Base-by-base conservation (phyloP, 352 stramenopile species). In the Globisporangium rhizosaccharum region DNA sequence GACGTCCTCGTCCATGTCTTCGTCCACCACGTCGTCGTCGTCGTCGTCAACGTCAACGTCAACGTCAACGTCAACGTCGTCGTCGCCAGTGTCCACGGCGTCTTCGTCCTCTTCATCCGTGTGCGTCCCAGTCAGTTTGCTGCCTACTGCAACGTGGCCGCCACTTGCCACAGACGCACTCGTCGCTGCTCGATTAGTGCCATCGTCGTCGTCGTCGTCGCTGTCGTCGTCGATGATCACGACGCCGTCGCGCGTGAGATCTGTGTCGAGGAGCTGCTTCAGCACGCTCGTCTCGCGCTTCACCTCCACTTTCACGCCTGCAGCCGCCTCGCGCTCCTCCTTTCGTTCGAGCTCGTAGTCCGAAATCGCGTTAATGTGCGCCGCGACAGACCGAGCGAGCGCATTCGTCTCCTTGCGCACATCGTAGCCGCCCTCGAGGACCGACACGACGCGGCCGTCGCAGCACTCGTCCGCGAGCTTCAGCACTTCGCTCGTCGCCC, bases 351-450 rank as follows among this genome's bases (percentile, higher is more conserved):
- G 53, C 48, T 89, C 82, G 55, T 86, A 91, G 10, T 63, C 62
- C 25, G 79, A 82, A 53, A 94, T 90, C 14, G 85, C 81, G 23
- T 72, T 67, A 39, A 94, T 82, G 61, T 94, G 85, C 6, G 85
- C 82, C 3, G 78, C 82, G 5, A 92, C 81, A 14, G 85, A 94
- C 63, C 88, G 88, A 56, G 85, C 85, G 45, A 94, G 61, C 57
- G 82, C 87, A 55, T 92, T 92, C 8, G 85, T 94, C 61, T 92
- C 81, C 42, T 74, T 74, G 36, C 78, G 81, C 39, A 92, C 82
- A 39, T 92, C 83, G 65, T 94, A 96, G 25, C 86, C 86, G 33
- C 86, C 86, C 56, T 96, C 86, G n/a, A 96, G 65, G 44, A 96
- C 85, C 7, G 86, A 96, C 36, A 96, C 66, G 6, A 96, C 72